A percentile compares a stretch with the other conserved stretches of the same genome.
Conservation (phyloP, 768 basidiomycete species). For the Dictyophora rubrovolvata region DNA sequence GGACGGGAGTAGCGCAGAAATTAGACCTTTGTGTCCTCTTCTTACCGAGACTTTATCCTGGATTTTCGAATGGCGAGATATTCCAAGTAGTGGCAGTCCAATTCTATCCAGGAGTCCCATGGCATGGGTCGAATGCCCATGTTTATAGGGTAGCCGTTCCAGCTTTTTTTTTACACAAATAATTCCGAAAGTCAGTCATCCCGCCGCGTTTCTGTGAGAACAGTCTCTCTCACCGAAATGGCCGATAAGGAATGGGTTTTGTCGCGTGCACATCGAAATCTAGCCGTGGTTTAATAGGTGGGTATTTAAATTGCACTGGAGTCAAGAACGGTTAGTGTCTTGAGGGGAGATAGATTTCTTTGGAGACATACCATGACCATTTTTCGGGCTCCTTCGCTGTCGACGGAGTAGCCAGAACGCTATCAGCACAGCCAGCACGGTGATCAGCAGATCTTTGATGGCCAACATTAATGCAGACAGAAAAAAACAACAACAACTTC, state of each 20-base stretch:
- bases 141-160: conserved; percentile 22
- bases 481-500: too few relatives aligned
- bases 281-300: background rate
- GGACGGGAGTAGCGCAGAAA: background rate
- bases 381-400: background rate
- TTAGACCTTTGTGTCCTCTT: background rate
- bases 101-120: conserved; percentile 67
- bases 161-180: background rate
- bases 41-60: conserved; percentile 6
- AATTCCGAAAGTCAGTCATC: background rate
- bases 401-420: conserved; percentile 5
- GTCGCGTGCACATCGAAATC: conserved; percentile 9
- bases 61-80: conserved; percentile 46
- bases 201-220: background rate
- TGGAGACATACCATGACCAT: background rate
- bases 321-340: background rate
- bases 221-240: conserved; percentile 15
- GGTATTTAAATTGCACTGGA: conserved; percentile 1
- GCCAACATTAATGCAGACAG: background rate
- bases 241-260: conserved; percentile 15
- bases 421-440: background rate
- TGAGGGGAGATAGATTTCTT: background rate
- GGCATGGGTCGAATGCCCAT: conserved; percentile 61
- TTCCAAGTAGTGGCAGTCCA: conserved; percentile 45
- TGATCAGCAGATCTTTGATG: background rate